These are phyloP conservation scores for Pseudovirgaria hyperparasitica DNA, from an alignment of 2,329 filamentous ascomycete species.

Conservation along the genomic window DNA sequence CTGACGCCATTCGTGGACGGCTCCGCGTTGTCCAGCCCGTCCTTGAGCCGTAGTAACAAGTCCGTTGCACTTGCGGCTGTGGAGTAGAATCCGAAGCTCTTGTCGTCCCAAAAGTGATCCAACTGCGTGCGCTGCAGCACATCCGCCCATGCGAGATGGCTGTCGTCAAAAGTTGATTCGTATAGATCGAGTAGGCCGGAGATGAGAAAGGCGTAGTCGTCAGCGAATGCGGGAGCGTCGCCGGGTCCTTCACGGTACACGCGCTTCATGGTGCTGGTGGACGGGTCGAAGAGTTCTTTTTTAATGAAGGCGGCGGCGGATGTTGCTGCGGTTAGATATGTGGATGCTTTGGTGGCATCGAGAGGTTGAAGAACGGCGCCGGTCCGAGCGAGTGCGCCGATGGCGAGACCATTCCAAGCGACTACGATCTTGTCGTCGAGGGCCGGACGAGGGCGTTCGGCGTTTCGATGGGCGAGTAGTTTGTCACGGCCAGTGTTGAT, in stretches of 20 bases:
- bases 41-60: conserved; percentile 76
- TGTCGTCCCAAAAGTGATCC: conserved; percentile 60
- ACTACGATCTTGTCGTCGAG: conserved; percentile 83
- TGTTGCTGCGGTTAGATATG: conserved; percentile 53
- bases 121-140: conserved; percentile 68
- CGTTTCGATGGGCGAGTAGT: conserved; percentile 58
- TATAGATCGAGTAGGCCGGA: conserved; percentile 75
- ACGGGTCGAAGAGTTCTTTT: conserved; percentile 56
- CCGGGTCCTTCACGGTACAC: conserved; percentile 59
- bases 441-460: conserved; percentile 60
- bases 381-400: conserved; percentile 67
- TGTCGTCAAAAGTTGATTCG: conserved; percentile 64
- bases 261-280: conserved; percentile 52
- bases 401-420: conserved; percentile 79
- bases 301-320: conserved; percentile 62
- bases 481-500: conserved; percentile 55
- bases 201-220: conserved; percentile 87
- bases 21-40: conserved; percentile 85
- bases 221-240: conserved; percentile 64
- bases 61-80: conserved; percentile 51
- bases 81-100: conserved; percentile 55
- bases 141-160: conserved; percentile 69
- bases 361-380: conserved; percentile 53
- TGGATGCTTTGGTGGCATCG: conserved; percentile 42
- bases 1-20: conserved; percentile 82